Evolutionary conservation across 768 basidiomycete species (phyloP), one percentile per base, ranked within the genome.

Genomic region (Lactarius sanguifluus): DNA sequence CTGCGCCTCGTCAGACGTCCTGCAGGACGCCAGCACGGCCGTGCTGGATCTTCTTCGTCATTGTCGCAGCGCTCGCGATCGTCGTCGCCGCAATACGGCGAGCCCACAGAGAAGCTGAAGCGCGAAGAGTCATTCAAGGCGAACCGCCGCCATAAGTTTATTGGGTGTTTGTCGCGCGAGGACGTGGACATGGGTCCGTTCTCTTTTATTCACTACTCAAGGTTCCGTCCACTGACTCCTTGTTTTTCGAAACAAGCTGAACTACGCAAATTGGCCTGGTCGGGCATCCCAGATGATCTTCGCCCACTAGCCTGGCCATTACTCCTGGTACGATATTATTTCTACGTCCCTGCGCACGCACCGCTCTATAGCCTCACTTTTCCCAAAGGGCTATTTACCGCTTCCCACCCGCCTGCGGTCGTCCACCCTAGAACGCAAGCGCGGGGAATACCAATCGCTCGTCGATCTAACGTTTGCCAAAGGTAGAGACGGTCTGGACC

Each of bases 301-400:
- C 84, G 97, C 47, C 93, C 94, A 0, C 85, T 97, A 73, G 91
- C 89, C 30, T 99, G 97, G 97, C 94, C 94, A 73, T 81, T 98
- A 57, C 82, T 99, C 38, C 86, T 98, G 45, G 95, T 96, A 74
- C 70, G 91, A 81, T 34, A 23, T 13, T 28, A 47, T 56, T 64
- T 56, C 64, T 60, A 25, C 63, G 41, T 54, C 34, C 23, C 50
- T 52, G 50, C 60, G 18, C 41, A 20, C 38, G 38, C 67, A 34
- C 50, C 18, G 23, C 47, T 71, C 30, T 38, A 6, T 47, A 45
- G 57, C 3, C 66, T 65, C 28, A 65, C 60, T n/a, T 67, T 59
- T 36, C 64, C 41, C 23, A 25, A 50, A 97, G 95, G 96, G 96
- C 25, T 98, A 98, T 76, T 84, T 97, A 32, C 96, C 97, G 1